These are phyloP conservation scores for Ophiostoma angusticollis DNA, from an alignment of 2,329 filamentous ascomycete genomes.

Conservation along the genomic window DNA sequence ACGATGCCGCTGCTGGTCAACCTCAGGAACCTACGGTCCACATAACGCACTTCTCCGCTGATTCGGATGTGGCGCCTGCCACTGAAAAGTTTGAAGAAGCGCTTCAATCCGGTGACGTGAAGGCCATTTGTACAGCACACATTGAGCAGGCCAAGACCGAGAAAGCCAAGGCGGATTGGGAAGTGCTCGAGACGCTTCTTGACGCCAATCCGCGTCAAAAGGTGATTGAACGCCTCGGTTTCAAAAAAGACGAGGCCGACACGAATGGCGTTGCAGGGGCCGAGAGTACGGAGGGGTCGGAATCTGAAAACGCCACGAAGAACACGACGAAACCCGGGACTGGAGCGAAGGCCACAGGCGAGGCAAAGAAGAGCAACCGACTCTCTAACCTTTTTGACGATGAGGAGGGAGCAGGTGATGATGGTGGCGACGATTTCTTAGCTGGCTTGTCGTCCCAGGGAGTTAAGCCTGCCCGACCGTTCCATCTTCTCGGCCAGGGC, in stretches of 20 bases:
- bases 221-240: slow-evolving; percentile 83
- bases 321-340: slow-evolving; percentile 18
- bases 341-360: slow-evolving; percentile 24
- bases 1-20: slow-evolving; percentile 46
- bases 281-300: slow-evolving; percentile 21
- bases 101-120: slow-evolving; percentile 64
- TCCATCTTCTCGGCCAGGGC: slow-evolving; percentile 74
- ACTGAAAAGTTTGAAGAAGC: slow-evolving; percentile 81
- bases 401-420: slow-evolving; percentile 56
- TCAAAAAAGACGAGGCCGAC: slow-evolving; percentile 40
- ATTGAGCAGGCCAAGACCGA: slow-evolving; percentile 65
- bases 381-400: slow-evolving; percentile 73
- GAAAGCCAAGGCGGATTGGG: slow-evolving; percentile 93
- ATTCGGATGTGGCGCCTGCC: slow-evolving; percentile 69
- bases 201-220: slow-evolving; percentile 74
- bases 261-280: slow-evolving; percentile 33
- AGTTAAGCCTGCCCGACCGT: slow-evolving; percentile 86
- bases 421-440: slow-evolving; percentile 73
- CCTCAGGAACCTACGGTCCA: slow-evolving; percentile 60
- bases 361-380: slow-evolving; percentile 45
- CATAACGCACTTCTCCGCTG: slow-evolving; percentile 80
- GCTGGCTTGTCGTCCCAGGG: slow-evolving; percentile 76
- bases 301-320: slow-evolving; percentile 16
- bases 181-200: slow-evolving; percentile 79
- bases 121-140: slow-evolving; percentile 66